These are phyloP conservation scores for Hanseniaspora lachancei DNA, from an alignment of 805 yeast species.

Conservation along the genomic window DNA sequence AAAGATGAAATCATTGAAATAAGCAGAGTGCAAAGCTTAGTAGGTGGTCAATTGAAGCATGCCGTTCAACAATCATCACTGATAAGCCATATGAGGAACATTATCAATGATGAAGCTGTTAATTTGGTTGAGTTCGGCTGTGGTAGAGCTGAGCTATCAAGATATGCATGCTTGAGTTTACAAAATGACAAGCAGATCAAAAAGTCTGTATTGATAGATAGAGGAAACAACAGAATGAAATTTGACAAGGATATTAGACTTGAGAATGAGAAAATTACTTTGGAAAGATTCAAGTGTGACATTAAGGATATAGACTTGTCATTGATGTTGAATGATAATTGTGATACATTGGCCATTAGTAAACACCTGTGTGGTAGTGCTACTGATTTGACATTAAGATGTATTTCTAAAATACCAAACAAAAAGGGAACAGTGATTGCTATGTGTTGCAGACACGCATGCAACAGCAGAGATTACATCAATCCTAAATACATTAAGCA, in stretches of 20 bases:
- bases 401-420: conserved; percentile 29
- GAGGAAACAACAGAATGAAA: conserved; percentile 67
- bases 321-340: conserved; percentile 27
- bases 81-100: conserved; percentile 47
- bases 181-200: neutral
- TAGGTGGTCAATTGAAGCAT: conserved; percentile 51
- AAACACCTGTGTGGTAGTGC: conserved; percentile 92
- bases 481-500: conserved; percentile 19
- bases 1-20: conserved; percentile 25
- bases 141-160: conserved; percentile 73
- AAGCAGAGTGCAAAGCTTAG: conserved; percentile 33
- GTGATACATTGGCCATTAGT: conserved; percentile 48
- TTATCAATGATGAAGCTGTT: conserved; percentile 21
- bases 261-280: conserved; percentile 34
- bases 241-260: conserved; percentile 53
- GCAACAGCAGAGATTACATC: conserved; percentile 38
- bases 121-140: conserved; percentile 73
- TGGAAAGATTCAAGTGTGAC: conserved; percentile 53
- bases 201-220: conserved; percentile 45
- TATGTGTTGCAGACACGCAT: conserved; percentile 85
- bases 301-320: conserved; percentile 60
- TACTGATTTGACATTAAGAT: conserved; percentile 68
- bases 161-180: conserved; percentile 35
- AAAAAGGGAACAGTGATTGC: conserved; percentile 57
- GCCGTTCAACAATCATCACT: conserved; percentile 71